Base-by-base conservation (phyloP, 441 rosid species). In the Cnidoscolus chayamansa region DNA sequence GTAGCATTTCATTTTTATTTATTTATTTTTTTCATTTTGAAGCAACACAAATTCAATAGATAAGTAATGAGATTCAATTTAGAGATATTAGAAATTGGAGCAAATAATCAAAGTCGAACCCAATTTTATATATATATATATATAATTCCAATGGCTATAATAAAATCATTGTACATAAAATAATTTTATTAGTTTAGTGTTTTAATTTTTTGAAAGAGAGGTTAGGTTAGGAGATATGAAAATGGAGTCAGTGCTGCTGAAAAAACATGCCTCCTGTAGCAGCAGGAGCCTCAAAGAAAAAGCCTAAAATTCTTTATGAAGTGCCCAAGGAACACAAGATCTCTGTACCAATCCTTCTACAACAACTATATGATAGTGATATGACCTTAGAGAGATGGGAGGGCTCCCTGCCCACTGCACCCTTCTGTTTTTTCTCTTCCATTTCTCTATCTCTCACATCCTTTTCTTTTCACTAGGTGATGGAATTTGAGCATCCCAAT, bases 401-500 rank as follows among this genome's bases (percentile, higher is more conserved):
- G 70, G 85, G 78, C 83, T 79, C 84, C 51, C 81, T 80, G 76
- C 76, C 83, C 84, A 74, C 54, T 30, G 78, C 74, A 53, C 48
- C 13, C 65, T 25, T 25, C 25, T 25, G 25, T 25, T 25, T 25
- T 25, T 25, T 25, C 25, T 25, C 25, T 37, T 3, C 30, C n/a
- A 45, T 32, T 2, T 32, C 49, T 20, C 12, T 15, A 60, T 13
- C 15, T 58, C 11, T 40, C 67, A 58, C 45, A 60, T 71, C 48
- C 45, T 9, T 61, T 76, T 73, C 63, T 25, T 72, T 10, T 25
- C 25, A 53, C 62, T 20, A 51, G 71, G 61, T 43, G 80, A 57
- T 81, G 83, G 88, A 86, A 84, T 88, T 86, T 82, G 74, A 80
- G 84, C 79, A 82, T 80, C 89, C 86, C 89, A 68, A 86, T 56